A percentile compares a stretch with the other conserved stretches of the same genome.
These are phyloP conservation scores for Hymenoscyphus albidus DNA, from an alignment of 2,329 filamentous ascomycete genomes.

Conservation along the genomic window DNA sequence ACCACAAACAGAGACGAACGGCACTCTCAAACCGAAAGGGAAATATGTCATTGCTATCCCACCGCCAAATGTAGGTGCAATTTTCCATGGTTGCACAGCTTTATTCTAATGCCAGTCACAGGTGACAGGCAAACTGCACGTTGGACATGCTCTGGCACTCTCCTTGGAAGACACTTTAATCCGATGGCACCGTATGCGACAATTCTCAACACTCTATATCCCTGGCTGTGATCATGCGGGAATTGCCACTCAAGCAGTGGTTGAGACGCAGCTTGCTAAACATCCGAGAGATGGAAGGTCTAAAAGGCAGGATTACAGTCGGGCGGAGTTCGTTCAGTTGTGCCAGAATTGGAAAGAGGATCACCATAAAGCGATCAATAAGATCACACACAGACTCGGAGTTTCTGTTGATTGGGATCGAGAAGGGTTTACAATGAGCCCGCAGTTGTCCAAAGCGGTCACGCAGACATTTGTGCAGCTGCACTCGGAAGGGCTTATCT, in stretches of 20 bases:
- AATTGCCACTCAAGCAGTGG: slow-evolving; percentile 88
- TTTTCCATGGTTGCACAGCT: slow-evolving; percentile 2
- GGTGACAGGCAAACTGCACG: slow-evolving; percentile 81
- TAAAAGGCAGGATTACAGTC: slow-evolving; percentile 75
- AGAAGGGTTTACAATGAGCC: slow-evolving; percentile 92
- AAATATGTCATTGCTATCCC: slow-evolving; percentile 87
- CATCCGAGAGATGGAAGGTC: slow-evolving; percentile 46
- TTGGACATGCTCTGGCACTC: slow-evolving; percentile 81
- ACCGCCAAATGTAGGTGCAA: slow-evolving; percentile 65
- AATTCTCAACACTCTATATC: slow-evolving; percentile 79
- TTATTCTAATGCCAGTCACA: slow-evolving; percentile 7
- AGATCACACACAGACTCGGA: slow-evolving; percentile 73
- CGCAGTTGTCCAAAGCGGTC: slow-evolving; percentile 73
- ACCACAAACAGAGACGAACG: slow-evolving; percentile 70
- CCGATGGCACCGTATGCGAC: slow-evolving; percentile 81
- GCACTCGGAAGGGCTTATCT: slow-evolving; percentile 88
- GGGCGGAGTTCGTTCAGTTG: slow-evolving; percentile 68
- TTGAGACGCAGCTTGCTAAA: slow-evolving; percentile 87
- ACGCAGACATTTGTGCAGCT: slow-evolving; percentile 81
- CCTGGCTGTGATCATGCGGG: slow-evolving; percentile 92
- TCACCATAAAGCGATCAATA: slow-evolving; percentile 84
- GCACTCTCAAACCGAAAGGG: slow-evolving; percentile 71
- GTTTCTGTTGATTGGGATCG: slow-evolving; percentile 86
- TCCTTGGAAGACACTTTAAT: slow-evolving; percentile 81
- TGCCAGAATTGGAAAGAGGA: slow-evolving; percentile 93